A percentile compares a stretch with the other conserved stretches of the same genome.
phyloP scores from a whole-genome alignment of 2,329 filamentous ascomycete species.

The Calonectria pseudoreteaudii region DNA sequence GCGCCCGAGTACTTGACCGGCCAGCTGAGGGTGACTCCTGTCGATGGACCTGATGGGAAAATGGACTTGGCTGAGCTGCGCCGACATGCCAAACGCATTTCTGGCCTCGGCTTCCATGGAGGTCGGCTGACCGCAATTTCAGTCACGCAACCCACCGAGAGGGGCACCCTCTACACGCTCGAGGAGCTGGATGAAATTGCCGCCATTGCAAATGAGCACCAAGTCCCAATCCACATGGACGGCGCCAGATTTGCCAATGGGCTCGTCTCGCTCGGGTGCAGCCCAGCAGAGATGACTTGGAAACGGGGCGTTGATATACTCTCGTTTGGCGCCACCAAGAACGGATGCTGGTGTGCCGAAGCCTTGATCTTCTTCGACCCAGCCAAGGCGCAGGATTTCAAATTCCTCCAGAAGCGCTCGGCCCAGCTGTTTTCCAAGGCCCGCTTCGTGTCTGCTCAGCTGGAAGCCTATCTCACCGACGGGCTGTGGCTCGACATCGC shows the following conservation, averaged over 20 bases:
- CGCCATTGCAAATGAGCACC: not conserved
- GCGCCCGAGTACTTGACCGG: slow-evolving; percentile 4
- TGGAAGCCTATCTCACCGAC: not conserved
- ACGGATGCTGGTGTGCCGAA: slow-evolving; percentile 14
- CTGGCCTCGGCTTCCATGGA: slow-evolving; percentile 2
- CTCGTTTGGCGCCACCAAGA: slow-evolving; percentile 12
- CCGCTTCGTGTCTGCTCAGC: slow-evolving; percentile 2
- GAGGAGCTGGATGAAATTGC: slow-evolving; percentile 3
- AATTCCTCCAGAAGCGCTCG: slow-evolving; percentile 5
- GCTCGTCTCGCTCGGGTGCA: slow-evolving; percentile 8
- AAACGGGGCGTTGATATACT: slow-evolving; percentile 9
- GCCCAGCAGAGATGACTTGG: slow-evolving; percentile 12
- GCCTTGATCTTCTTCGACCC: slow-evolving; percentile 4
- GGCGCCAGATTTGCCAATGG: slow-evolving; percentile 11
- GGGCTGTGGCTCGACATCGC: slow-evolving; percentile 1
- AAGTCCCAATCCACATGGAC: slow-evolving; percentile 12
- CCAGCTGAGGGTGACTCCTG: not conserved
- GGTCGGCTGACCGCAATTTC: slow-evolving; percentile 2
- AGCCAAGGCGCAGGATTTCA: not conserved
- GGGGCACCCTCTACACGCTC: not conserved
- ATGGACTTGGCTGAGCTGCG: slow-evolving; percentile 8
- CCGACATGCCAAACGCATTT: not conserved
- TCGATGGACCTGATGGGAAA: not conserved
- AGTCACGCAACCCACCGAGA: slow-evolving; percentile 8
- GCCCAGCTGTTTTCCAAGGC: slow-evolving; percentile 13